phyloP scores from a whole-genome alignment of 140 eudicot species.

The Cichorium intybus region DNA sequence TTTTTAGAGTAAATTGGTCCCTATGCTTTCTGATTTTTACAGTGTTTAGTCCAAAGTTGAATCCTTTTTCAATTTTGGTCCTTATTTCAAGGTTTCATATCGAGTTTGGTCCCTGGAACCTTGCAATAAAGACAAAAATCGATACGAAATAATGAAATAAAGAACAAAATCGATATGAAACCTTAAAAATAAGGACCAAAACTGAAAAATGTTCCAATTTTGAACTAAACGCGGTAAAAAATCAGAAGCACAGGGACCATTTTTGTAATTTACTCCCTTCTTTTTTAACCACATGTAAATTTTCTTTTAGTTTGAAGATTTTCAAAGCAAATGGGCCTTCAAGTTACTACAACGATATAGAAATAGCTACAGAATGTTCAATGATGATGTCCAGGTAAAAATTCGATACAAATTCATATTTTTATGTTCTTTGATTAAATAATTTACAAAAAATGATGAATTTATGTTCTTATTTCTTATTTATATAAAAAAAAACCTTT shows the following conservation, averaged over 20 bases:
- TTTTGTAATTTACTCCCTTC: neutral
- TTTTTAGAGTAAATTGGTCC: neutral
- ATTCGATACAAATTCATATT: constrained; percentile 12
- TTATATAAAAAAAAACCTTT: neutral
- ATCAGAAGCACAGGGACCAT: neutral
- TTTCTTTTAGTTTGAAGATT: constrained; percentile 86
- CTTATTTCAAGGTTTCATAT: neutral
- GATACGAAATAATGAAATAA: no score
- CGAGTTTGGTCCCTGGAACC: neutral
- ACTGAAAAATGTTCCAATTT: neutral
- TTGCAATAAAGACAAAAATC: neutral
- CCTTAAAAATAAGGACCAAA: neutral
- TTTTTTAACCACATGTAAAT: neutral
- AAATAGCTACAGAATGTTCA: constrained; percentile 85
- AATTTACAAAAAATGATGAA: neutral
- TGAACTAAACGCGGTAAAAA: neutral
- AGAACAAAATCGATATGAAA: no score
- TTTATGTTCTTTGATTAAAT: neutral
- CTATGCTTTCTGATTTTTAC: neutral
- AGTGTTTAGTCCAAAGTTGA: neutral
- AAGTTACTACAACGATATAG: constrained; percentile 91
- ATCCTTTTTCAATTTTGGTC: neutral
- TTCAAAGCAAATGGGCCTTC: constrained; percentile 99
- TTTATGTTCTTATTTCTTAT: neutral
- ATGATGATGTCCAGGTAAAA: constrained; percentile 94